These are phyloP conservation scores for Willaertia magna DNA, from an alignment of 208 protist genomes.

Conservation along the genomic window DNA sequence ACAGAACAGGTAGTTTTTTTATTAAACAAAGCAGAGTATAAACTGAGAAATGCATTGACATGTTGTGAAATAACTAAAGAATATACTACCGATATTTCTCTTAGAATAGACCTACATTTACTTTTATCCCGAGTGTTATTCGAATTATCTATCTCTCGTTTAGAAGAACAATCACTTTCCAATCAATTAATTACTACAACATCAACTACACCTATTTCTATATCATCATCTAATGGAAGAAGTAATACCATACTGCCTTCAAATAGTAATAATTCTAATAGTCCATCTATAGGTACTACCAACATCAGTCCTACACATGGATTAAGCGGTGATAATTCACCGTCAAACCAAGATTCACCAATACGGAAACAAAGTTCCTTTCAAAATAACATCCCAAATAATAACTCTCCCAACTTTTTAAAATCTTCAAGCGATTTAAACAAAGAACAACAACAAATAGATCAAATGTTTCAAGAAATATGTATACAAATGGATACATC, in stretches of 20 bases:
- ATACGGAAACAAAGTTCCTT: background rate
- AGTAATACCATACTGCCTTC: no score
- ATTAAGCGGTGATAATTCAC: no score
- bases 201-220: background rate
- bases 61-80: background rate
- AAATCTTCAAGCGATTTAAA: no score
- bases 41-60: background rate
- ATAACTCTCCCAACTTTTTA: background rate
- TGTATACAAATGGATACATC: background rate
- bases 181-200: background rate
- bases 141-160: background rate
- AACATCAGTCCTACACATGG: no score
- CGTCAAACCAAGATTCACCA: no score
- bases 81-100: background rate
- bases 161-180: background rate
- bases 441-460: background rate
- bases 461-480: background rate
- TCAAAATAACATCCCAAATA: background rate
- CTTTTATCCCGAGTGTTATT: background rate
- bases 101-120: background rate
- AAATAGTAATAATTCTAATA: no score
- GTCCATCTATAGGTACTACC: no score
- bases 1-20: background rate
- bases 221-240: background rate
- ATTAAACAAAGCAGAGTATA: background rate